These are phyloP conservation scores for Metschnikowia peoriensis DNA, from an alignment of 805 yeast species.

Conservation along the genomic window DNA sequence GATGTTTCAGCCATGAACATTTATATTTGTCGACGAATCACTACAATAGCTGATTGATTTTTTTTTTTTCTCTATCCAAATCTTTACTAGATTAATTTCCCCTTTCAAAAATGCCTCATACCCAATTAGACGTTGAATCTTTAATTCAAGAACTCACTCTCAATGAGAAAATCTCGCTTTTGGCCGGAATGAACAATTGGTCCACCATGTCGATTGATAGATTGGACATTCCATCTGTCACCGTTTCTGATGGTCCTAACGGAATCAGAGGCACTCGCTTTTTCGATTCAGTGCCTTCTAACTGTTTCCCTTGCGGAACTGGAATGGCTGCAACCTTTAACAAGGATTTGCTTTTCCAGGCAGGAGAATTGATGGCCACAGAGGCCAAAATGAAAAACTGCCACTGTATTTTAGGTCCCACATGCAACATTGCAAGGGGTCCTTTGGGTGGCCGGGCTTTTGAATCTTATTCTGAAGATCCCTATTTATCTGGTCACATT, in stretches of 20 bases:
- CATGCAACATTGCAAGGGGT: constrained; percentile 51
- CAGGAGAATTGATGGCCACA: constrained; percentile 51
- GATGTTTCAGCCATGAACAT: too few species aligned
- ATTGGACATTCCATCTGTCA: constrained; percentile 17
- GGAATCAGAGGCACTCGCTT: constrained; percentile 61
- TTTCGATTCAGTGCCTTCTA: constrained; percentile 51
- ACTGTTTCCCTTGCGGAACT: constrained; percentile 62
- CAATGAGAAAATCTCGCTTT: constrained; percentile 34
- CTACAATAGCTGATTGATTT: not conserved
- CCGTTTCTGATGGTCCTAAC: constrained; percentile 56
- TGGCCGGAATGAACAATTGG: constrained; percentile 30
- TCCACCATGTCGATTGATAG: constrained; percentile 15
- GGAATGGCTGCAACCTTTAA: constrained; percentile 58
- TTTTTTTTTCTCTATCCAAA: not conserved
- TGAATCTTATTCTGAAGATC: constrained; percentile 64
- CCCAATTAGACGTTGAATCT: constrained; percentile 28
- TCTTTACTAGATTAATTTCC: not conserved
- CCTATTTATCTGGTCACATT: constrained; percentile 44
- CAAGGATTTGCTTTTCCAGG: constrained; percentile 45
- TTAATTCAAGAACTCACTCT: constrained; percentile 31
- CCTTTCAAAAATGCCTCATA: constrained; percentile 5
- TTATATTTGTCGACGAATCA: not conserved
- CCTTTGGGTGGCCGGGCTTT: constrained; percentile 65
- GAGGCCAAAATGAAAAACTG: constrained; percentile 57
- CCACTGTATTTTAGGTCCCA: constrained; percentile 44